Conservation (phyloP, 176 grass and related monocot genomes). For the Aegilops sharonensis region DNA sequence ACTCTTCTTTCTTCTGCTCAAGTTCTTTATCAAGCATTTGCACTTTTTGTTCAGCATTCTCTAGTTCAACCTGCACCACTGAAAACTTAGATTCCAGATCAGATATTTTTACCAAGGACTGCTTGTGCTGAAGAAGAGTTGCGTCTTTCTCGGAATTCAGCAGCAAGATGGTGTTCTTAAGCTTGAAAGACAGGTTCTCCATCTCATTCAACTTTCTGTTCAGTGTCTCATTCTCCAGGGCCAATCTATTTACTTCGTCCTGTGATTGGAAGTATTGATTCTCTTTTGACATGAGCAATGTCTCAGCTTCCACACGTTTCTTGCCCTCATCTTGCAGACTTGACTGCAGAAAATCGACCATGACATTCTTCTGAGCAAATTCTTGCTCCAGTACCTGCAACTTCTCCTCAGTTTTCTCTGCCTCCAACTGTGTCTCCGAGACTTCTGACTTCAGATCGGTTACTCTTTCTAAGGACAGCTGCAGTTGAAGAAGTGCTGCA, state of each 20-base stretch:
- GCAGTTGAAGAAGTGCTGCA: constrained; percentile 34
- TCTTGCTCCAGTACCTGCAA: constrained; percentile 41
- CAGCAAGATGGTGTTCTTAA: constrained; percentile 14
- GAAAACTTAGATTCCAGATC: constrained; percentile 25
- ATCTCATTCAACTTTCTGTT: constrained; percentile 45
- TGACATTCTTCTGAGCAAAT: constrained; percentile 35
- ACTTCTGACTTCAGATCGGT: constrained; percentile 22
- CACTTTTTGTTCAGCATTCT: constrained; percentile 22
- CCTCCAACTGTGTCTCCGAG: constrained; percentile 25
- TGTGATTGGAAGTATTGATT: constrained; percentile 20
- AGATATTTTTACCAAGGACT: constrained; percentile 12
- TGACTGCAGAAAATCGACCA: constrained; percentile 16
- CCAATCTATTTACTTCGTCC: constrained; percentile 24
- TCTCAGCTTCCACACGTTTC: constrained; percentile 12
- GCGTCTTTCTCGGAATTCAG: constrained; percentile 17
- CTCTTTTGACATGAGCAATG: not conserved
- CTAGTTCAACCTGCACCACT: not conserved
- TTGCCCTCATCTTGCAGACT: constrained; percentile 28
- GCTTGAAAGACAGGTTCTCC: constrained; percentile 28
- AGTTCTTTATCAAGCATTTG: constrained; percentile 43
- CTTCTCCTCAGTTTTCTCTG: constrained; percentile 31
- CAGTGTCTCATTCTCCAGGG: constrained; percentile 36
- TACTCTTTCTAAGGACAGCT: constrained; percentile 28
- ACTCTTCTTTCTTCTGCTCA: constrained; percentile 33
- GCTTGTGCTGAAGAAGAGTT: constrained; percentile 12